Evolutionary conservation across 164 flowering plant species (phyloP).

Genomic region (Euptelea pleiosperma): DNA sequence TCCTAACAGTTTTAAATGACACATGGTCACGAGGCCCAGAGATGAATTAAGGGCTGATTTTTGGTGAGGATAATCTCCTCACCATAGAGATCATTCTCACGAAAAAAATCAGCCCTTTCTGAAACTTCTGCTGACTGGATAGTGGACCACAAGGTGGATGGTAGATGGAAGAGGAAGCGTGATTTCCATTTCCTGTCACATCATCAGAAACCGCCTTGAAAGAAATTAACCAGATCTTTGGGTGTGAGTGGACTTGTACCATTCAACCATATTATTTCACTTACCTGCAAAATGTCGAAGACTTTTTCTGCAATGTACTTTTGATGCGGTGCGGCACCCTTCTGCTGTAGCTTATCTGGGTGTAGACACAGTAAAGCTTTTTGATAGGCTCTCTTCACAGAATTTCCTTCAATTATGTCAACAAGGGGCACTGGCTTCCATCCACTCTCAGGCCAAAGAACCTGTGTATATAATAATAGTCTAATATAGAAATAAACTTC

Average conservation of each 20-base stretch:
- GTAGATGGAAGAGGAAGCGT: not conserved
- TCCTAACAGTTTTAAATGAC: too few relatives aligned
- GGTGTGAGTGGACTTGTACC: too few relatives aligned
- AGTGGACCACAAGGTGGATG: too few relatives aligned
- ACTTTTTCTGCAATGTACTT: constrained; percentile 82
- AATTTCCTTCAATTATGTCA: constrained; percentile 73
- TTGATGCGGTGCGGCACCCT: constrained; percentile 65
- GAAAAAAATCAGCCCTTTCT: too few relatives aligned
- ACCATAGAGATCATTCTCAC: too few relatives aligned
- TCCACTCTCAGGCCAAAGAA: constrained; percentile 90
- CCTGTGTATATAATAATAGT: constrained; percentile 31
- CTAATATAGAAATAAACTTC: not conserved
- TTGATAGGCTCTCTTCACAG: constrained; percentile 83
- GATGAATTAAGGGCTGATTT: too few relatives aligned
- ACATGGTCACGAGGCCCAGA: too few relatives aligned
- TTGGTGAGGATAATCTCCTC: too few relatives aligned
- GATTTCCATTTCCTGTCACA: not conserved
- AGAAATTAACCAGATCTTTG: too few relatives aligned
- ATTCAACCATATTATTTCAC: not conserved
- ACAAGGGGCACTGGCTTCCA: constrained; percentile 90
- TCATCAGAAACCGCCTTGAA: not conserved
- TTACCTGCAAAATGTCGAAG: constrained; percentile 87
- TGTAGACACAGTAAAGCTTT: constrained; percentile 79
- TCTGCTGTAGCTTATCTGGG: constrained; percentile 94
- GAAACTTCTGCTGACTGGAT: too few relatives aligned